phyloP scores from a whole-genome alignment of 2,329 filamentous ascomycete species.

The Colletotrichum sp. region DNA sequence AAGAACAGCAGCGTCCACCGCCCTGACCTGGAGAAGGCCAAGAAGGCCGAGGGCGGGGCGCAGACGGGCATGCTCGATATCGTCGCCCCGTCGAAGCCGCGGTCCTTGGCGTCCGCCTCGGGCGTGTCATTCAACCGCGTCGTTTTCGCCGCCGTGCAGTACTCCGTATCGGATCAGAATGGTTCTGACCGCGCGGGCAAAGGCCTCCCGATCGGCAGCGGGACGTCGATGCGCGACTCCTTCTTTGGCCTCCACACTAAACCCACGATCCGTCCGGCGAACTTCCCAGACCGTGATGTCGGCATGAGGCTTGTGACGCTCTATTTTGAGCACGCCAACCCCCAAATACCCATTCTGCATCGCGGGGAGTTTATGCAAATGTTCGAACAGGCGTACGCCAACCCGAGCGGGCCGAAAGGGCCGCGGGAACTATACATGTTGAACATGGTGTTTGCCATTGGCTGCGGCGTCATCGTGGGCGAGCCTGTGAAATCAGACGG shows the following conservation, averaged over 20 bases:
- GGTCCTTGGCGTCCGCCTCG: conserved; percentile 83
- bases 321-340: conserved; percentile 96
- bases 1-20: conserved; percentile 42
- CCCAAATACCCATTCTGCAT: conserved; percentile 92
- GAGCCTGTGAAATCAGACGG: conserved; percentile 58
- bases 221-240: conserved; percentile 89
- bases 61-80: conserved; percentile 72
- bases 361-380: conserved; percentile 88
- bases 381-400: conserved; percentile 81
- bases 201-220: conserved; percentile 54
- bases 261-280: conserved; percentile 83
- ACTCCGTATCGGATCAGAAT: conserved; percentile 66
- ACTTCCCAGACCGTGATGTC: conserved; percentile 80
- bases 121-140: conserved; percentile 95
- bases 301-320: conserved; percentile 76
- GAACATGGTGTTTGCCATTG: conserved; percentile 97
- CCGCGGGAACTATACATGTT: conserved; percentile 89
- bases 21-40: conserved; percentile 29
- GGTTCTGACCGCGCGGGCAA: conserved; percentile 51
- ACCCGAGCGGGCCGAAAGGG: conserved; percentile 69
- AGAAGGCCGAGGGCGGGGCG: conserved; percentile 33
- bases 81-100: conserved; percentile 77
- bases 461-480: conserved; percentile 87
- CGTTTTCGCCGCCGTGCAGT: conserved; percentile 91
- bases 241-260: conserved; percentile 97